Evolutionary conservation across 2,329 filamentous ascomycete genomes (phyloP), one percentile per base, ranked within the genome.

Genomic region (Rutstroemia sp.): DNA sequence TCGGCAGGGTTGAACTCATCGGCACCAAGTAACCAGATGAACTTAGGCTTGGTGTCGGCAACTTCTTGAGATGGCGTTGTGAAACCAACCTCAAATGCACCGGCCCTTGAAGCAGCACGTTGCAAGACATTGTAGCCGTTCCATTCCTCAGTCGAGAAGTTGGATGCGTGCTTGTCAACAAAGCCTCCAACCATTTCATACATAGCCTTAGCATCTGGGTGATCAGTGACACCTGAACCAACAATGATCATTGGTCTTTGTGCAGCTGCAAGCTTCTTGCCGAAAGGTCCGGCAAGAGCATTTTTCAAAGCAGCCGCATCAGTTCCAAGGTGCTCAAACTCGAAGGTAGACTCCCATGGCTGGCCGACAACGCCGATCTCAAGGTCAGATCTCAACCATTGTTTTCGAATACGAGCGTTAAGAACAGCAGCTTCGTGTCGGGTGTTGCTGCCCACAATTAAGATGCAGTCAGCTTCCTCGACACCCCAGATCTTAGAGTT

Each of bases 121-220:
- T 99, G 94, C 52, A 99, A 85, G 59, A 99, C 85, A 72, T 96
- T 99, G 81, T 92, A 99, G 59, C 92, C 94, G 72, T 96, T 94
- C 91, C 95, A 97, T 72, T 96, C 91, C 18, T 84, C 77, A 5
- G 89, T 96, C 69, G 82, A 77, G 79, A 99, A 96, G 77, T 86
- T 95, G 65, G 82, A 78, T 62, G 90, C 85, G 74, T 96, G 87
- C 83, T 96, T 96, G 70, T 96, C 92, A 41, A 96, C 88, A 69
- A 97, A 99, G 61, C 80, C 73, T 64, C 92, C 92, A 57, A 99
- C 83, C 45, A 86, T 85, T 79, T 97, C 92, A 71, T 92, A 97
- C 71, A 95, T 91, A 57, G 90, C 86, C 77, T 95, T 95, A 56
- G 92, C 88, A 69, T 97, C 94, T 27, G 82, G 74, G 73, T 96